Percentiles rank a stretch among this genome's conserved stretches.
phyloP scores from a whole-genome alignment of 768 basidiomycete genomes.

The Termitomyces sp. region DNA sequence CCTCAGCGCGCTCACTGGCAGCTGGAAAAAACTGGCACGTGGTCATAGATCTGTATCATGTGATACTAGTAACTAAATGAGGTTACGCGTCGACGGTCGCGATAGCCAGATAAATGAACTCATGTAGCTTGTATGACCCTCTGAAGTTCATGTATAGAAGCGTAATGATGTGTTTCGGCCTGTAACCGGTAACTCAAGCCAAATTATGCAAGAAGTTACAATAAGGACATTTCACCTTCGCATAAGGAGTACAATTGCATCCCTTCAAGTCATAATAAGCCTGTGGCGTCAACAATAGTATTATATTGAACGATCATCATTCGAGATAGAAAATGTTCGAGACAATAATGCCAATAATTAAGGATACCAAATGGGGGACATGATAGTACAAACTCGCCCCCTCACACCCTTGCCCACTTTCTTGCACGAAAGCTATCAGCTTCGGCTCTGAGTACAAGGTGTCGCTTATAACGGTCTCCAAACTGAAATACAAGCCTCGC shows the following conservation, averaged over 20 bases:
- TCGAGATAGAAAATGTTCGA: background rate
- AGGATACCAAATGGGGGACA: background rate
- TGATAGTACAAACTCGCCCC: background rate
- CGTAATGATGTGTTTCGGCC: too few relatives aligned
- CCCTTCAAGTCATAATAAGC: background rate
- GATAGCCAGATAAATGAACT: too few relatives aligned
- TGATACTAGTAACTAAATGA: constrained; percentile 9
- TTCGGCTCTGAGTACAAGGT: background rate
- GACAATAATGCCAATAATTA: background rate
- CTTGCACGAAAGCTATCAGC: too few relatives aligned
- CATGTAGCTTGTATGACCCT: background rate
- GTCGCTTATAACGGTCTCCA: background rate
- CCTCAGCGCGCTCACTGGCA: too few relatives aligned
- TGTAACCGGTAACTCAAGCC: background rate
- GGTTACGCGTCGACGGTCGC: background rate
- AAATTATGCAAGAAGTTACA: background rate
- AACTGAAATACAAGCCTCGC: background rate
- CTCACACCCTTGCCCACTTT: background rate
- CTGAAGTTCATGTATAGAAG: background rate
- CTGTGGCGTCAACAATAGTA: too few relatives aligned
- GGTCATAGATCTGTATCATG: constrained; percentile 4
- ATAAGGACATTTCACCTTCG: background rate
- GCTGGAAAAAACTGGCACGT: constrained; percentile 13
- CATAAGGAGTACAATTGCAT: background rate
- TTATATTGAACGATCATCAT: background rate